Base-by-base conservation (phyloP, 495 filamentous ascomycete species). In the Aspergillus mulundensis region DNA sequence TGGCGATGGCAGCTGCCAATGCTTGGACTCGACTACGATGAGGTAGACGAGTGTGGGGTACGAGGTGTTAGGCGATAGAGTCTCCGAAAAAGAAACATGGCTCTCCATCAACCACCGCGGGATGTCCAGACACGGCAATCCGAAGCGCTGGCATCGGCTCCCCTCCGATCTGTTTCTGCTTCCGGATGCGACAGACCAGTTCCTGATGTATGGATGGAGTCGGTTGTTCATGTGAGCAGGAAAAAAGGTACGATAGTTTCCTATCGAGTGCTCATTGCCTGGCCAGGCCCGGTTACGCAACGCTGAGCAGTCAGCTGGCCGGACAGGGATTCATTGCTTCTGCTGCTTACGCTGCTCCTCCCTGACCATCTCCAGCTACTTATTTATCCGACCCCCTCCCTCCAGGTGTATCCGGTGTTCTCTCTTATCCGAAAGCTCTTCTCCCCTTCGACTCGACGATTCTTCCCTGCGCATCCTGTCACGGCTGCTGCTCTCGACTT, bases 61-160 rank as follows among this genome's bases (percentile, higher is more conserved):
- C 7, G 12, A 36, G 32, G 8, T 36, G 32, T 36, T 10, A 15
- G 32, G 32, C 32, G 32, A 36, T 10, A 7, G 32, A 24, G 42
- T 10, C 42, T 7, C 8, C 16, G 6, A 23, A 23, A 23, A 23
- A 36, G 32, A 15, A 36, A 36, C 5, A 7, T 6, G 32, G 2
- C 32, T 36, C 32, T 36, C 32, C 8, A 7, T 11, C 8, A 36
- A 36, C 12, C 12, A 10, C 32, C 32, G 60, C 65, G 68, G 70
- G 61, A 69, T 64, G 54, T 45, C 70, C 69, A 30, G 39, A 71
- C 57, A 66, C n/a, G 66, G 70, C 67, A 73, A 73, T 50, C 70
- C 70, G 70, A 68, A 56, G 58, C 61, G 61, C 59, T 45, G 44
- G 1, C 38, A 16, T 16, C 38, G 38, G 24, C 36, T 32, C 34